Base-by-base conservation (phyloP, 2,329 filamentous ascomycete species). In the Ophiocordyceps unilateralis region DNA sequence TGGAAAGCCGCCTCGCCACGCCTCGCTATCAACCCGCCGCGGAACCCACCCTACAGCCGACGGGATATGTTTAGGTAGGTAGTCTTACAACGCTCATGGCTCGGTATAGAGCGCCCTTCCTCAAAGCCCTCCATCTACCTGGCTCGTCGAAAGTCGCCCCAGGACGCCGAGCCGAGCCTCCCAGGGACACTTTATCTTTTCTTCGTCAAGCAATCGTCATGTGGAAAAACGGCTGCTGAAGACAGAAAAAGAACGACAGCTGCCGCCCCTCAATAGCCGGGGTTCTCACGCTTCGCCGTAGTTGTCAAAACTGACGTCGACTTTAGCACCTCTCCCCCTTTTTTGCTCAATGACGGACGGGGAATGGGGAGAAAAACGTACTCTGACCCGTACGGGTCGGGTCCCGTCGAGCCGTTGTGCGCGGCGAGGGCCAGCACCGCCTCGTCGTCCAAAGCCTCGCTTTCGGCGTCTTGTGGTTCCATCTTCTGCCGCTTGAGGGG, bases 381-480 rank as follows among this genome's bases (percentile, higher is more conserved):
- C 67, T 68, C 64, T 24, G 62, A 48, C 28, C 55, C 50, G 48
- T 66, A 70, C 8, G 57, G 53, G 23, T 67, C 63, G 4, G 60
- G 52, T 4, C 55, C 46, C 2, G 56, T 54, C 2, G 57, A 48
- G 24, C 58, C 58, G 50, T 61, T 66, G 45, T 69, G 65, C 4
- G 60, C 64, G 17, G 67, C 64, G 37, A 72, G 51, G 8, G 65
- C 67, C 46, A 72, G 47, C 12, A 72, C 64, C 5, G 66, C 66
- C 44, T 69, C 67, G 45, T 72, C 68, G 24, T 69, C 66, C 14
- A 69, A 50, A 0, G 57, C 48, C 10, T 57, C 52, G 17, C 61
- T 58, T 11, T 61, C 34, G 17, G 65, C 4, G 60, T 38, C 54
- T 4, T 56, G 54, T 5, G 45, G 30, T 12, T 62, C 58, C 5